Conservation (phyloP, 306 rosid species). For the Cyclanthera cordifolia region DNA sequence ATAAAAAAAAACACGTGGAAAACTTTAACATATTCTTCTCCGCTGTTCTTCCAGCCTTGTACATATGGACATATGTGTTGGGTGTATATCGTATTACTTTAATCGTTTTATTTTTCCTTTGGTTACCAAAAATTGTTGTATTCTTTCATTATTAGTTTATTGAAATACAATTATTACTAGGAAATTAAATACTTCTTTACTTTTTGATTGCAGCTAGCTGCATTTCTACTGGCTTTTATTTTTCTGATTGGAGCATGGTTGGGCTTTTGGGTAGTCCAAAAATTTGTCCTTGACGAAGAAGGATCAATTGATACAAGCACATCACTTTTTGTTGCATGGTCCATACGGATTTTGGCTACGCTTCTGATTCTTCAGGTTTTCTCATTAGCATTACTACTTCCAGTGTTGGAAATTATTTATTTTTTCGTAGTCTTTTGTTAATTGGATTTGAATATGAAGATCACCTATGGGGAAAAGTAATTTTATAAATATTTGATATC, state of each 20-base stretch:
- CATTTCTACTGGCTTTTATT: constrained; percentile 68
- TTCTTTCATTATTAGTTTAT: neutral
- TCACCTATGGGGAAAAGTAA: neutral
- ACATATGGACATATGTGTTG: neutral
- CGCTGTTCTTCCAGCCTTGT: neutral
- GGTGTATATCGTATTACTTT: neutral
- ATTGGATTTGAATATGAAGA: neutral
- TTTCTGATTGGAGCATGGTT: constrained; percentile 79
- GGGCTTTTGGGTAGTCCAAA: constrained; percentile 83
- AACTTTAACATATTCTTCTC: neutral
- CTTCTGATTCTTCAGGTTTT: constrained; percentile 66
- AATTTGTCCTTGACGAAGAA: constrained; percentile 67
- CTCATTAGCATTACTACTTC: neutral
- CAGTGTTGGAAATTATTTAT: neutral
- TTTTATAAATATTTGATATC: neutral
- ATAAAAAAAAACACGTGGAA: neutral
- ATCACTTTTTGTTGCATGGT: constrained; percentile 68
- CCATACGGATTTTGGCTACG: constrained; percentile 53
- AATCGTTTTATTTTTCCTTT: neutral
- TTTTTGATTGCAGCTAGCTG: constrained; percentile 53
- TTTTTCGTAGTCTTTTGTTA: neutral
- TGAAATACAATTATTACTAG: neutral
- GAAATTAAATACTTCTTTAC: neutral
- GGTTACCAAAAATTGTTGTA: neutral
- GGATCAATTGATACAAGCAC: constrained; percentile 72